phyloP scores from a whole-genome alignment of 2,329 filamentous ascomycete genomes.

The Beauveria brongniartii region DNA sequence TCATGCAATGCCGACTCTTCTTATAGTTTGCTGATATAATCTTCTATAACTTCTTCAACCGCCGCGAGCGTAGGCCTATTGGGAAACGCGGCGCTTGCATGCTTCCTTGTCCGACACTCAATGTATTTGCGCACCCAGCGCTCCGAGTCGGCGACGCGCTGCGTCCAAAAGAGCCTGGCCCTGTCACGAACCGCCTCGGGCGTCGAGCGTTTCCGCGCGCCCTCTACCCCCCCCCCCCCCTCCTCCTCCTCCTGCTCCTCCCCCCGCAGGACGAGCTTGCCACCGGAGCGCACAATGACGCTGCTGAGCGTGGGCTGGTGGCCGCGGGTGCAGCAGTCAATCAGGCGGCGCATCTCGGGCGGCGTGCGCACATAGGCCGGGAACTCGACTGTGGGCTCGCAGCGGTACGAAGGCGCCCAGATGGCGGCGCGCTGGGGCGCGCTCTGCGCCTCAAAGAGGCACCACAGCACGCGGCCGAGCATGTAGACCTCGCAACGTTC shows the following conservation, averaged over 20 bases:
- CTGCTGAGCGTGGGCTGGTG: conserved; percentile 36
- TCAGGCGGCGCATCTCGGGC: conserved; percentile 38
- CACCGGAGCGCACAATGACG: conserved; percentile 35
- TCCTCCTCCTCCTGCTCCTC: conserved; percentile 23
- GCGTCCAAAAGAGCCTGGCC: conserved; percentile 40
- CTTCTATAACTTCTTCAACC: not conserved
- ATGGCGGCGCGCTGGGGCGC: conserved; percentile 48
- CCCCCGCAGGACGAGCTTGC: conserved; percentile 36
- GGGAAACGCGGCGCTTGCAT: not conserved
- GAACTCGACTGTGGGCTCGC: conserved; percentile 49
- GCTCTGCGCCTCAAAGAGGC: conserved; percentile 52
- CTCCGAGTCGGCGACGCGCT: conserved; percentile 40
- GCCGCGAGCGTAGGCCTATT: not conserved
- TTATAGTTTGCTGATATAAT: not conserved
- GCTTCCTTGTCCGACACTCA: conserved; percentile 9
- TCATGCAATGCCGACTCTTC: too few relatives aligned
- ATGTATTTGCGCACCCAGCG: conserved; percentile 36
- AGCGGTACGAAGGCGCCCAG: conserved; percentile 48
- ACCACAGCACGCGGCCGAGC: conserved; percentile 54
- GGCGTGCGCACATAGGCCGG: conserved; percentile 40
- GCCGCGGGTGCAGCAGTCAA: conserved; percentile 45
- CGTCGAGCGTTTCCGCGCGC: conserved; percentile 17
- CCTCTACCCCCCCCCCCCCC: conserved; percentile 17
- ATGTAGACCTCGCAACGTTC: conserved; percentile 55
- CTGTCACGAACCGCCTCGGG: conserved; percentile 28